Percentiles rank a stretch among this genome's conserved stretches.
phyloP scores from a whole-genome alignment of 116 monocot genomes.

The Thalassia testudinum region DNA sequence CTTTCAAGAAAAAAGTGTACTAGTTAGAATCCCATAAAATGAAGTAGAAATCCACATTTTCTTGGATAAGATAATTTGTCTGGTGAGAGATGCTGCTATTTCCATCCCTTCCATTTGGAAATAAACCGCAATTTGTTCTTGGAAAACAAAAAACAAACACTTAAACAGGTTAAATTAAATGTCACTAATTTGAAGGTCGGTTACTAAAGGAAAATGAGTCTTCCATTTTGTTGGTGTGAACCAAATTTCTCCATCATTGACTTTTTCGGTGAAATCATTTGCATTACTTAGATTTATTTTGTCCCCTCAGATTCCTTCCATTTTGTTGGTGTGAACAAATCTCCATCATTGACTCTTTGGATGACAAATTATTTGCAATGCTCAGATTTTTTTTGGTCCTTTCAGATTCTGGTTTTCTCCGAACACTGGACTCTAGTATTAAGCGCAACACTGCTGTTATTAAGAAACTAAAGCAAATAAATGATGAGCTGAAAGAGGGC shows the following conservation, averaged over 20 bases:
- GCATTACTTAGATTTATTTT: neutral
- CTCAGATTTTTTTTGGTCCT: too few species aligned
- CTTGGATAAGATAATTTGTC: too few species aligned
- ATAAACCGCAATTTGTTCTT: too few species aligned
- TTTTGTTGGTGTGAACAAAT: neutral
- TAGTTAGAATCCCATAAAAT: too few species aligned
- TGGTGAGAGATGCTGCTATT: too few species aligned
- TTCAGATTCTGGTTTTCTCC: conserved; percentile 68
- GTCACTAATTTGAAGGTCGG: too few species aligned
- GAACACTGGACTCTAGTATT: conserved; percentile 92
- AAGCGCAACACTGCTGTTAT: conserved; percentile 81
- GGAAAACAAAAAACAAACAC: too few species aligned
- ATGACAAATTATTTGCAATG: neutral
- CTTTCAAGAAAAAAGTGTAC: too few species aligned
- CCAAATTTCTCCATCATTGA: neutral
- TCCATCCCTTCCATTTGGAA: too few species aligned
- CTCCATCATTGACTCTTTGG: neutral
- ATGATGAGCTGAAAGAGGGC: conserved; percentile 77
- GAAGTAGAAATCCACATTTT: too few species aligned
- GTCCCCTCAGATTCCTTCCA: neutral
- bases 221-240: neutral
- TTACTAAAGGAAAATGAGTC: too few species aligned
- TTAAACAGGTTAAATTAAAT: too few species aligned
- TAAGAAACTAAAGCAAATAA: conserved; percentile 92
- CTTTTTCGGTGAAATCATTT: neutral